Evolutionary conservation across 768 basidiomycete species (phyloP).

Genomic region (Mycena vitilis): DNA sequence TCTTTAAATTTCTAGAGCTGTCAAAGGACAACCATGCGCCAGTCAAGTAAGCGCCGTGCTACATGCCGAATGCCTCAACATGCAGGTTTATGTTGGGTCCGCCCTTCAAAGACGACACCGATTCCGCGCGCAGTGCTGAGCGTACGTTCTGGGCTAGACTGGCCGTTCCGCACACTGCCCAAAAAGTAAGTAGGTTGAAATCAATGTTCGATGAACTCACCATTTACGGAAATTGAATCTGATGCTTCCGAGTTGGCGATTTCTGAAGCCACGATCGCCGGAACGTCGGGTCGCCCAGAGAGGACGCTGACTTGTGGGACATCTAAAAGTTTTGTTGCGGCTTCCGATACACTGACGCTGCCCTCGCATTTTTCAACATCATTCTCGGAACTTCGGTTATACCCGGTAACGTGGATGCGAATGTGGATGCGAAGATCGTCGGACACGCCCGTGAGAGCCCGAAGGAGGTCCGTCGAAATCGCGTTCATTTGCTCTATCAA

Average conservation of each 20-base stretch:
- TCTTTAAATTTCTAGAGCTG: too few relatives aligned
- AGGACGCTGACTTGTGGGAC: constrained; percentile 41
- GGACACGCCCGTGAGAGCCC: constrained; percentile 39
- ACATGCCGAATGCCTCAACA: constrained; percentile 50
- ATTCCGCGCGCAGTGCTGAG: constrained; percentile 46
- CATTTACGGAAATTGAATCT: constrained; percentile 55
- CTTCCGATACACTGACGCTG: constrained; percentile 21
- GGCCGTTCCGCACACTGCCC: constrained; percentile 55
- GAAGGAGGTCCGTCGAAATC: constrained; percentile 42
- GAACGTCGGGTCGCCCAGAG: constrained; percentile 49
- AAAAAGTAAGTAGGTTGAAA: background rate
- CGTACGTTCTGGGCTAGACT: constrained; percentile 49
- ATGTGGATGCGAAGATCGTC: constrained; percentile 46
- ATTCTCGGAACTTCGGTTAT: background rate
- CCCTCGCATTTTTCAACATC: constrained; percentile 20
- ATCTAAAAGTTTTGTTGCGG: constrained; percentile 33
- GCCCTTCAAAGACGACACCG: constrained; percentile 45
- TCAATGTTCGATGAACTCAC: constrained; percentile 39
- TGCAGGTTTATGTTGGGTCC: constrained; percentile 50
- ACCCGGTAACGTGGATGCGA: constrained; percentile 42
- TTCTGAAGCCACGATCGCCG: constrained; percentile 45
- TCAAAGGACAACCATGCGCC: background rate
- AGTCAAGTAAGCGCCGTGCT: background rate
- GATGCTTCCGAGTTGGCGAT: constrained; percentile 35
- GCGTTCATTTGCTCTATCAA: constrained; percentile 44